phyloP scores from a whole-genome alignment of 1,139 yeast genomes.

The Protomyces inundatus region DNA sequence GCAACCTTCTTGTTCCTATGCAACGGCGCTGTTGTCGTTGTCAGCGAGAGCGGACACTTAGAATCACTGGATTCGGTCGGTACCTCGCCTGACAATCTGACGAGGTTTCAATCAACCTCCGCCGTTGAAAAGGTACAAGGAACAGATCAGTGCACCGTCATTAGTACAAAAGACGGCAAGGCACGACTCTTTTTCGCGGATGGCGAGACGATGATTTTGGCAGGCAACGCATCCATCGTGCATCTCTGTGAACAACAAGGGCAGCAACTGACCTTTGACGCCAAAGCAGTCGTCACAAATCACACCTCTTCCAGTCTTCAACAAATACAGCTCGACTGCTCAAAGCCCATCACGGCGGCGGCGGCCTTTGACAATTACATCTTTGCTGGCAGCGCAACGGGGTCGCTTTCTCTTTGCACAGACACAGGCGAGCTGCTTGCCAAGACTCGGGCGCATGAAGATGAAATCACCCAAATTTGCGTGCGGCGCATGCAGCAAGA shows the following conservation, averaged over 20 bases:
- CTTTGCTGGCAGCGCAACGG: neutral
- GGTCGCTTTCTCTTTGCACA: neutral
- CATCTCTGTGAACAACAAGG: neutral
- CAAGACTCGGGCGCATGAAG: slow-evolving; percentile 6
- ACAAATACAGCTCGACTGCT: neutral
- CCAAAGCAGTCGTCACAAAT: neutral
- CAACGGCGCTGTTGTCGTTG: neutral
- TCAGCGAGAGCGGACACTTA: neutral
- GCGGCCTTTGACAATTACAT: neutral
- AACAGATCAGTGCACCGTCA: neutral
- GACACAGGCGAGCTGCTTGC: neutral
- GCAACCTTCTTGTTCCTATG: neutral
- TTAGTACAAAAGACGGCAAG: neutral
- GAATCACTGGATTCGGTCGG: neutral
- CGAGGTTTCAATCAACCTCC: neutral
- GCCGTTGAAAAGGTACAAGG: neutral
- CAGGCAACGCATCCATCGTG: neutral
- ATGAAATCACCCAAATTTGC: neutral
- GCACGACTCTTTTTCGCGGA: neutral
- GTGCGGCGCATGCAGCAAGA: neutral
- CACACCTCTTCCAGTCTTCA: neutral
- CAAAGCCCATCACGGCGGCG: neutral
- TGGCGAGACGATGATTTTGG: neutral
- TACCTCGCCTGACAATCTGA: neutral
- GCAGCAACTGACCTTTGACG: neutral